A percentile compares a stretch with the other conserved stretches of the same genome.
phyloP scores from a whole-genome alignment of 768 basidiomycete genomes.

The Porpolomopsis calyptriformis region DNA sequence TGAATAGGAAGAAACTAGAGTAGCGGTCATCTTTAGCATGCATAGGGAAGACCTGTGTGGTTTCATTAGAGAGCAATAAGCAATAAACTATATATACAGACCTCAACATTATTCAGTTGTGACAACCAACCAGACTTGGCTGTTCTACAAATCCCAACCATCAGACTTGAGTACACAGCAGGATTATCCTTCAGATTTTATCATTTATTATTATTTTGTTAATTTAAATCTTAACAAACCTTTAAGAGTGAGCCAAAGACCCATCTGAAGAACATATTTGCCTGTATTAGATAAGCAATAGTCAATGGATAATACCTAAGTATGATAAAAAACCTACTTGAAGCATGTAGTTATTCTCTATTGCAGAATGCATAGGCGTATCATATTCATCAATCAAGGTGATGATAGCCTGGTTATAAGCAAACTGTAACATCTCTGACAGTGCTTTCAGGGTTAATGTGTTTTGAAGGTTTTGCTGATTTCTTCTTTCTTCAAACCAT shows the following conservation, averaged over 20 bases:
- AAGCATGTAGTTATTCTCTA: not conserved
- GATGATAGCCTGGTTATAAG: not conserved
- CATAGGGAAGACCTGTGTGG: constrained; percentile 9
- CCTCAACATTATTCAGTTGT: constrained; percentile 4
- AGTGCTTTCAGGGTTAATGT: not conserved
- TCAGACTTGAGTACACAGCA: constrained; percentile 3
- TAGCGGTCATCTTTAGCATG: constrained; percentile 11
- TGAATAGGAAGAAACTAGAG: constrained; percentile 7
- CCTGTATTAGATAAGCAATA: not conserved
- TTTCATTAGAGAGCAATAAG: constrained; percentile 2
- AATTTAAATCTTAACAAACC: not conserved
- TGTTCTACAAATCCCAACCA: constrained; percentile 4
- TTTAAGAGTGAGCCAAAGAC: not conserved
- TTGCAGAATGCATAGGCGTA: not conserved
- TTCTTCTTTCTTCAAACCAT: no score
- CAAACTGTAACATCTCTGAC: not conserved
- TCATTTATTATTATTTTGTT: not conserved
- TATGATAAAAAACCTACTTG: not conserved
- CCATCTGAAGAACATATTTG: not conserved
- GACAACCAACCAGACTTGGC: constrained; percentile 5
- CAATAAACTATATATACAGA: constrained; percentile 7
- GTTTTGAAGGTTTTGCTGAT: no score
- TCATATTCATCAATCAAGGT: constrained; percentile 2
- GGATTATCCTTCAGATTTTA: not conserved
- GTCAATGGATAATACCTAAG: not conserved